Evolutionary conservation across 257 asterid genomes (phyloP).

Genomic region (Plantago elongata): DNA sequence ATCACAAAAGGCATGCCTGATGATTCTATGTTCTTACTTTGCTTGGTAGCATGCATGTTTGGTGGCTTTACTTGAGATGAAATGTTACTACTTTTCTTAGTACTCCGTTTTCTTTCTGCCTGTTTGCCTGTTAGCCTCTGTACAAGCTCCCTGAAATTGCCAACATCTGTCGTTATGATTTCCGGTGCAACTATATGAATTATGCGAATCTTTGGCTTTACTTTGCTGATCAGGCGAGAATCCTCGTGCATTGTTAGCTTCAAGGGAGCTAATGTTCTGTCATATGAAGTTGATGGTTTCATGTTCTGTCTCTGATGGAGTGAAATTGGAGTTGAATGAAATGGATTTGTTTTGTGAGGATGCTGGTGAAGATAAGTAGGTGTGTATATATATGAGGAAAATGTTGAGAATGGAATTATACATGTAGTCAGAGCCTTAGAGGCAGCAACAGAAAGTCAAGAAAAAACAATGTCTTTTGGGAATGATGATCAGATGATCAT

Average conservation of each 20-base stretch:
- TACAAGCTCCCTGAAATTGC: conserved; percentile 62
- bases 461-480: conserved; percentile 45
- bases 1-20: conserved; percentile 19
- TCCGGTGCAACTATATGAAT: conserved; percentile 71
- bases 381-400: conserved; percentile 18
- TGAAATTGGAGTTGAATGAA: not conserved
- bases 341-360: conserved; percentile 8
- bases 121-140: conserved; percentile 80
- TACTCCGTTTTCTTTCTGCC: conserved; percentile 22
- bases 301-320: conserved; percentile 19
- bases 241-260: conserved; percentile 33
- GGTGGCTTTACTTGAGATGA: conserved; percentile 17
- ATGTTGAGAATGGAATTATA: conserved; percentile 4
- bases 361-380: conserved; percentile 19
- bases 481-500: conserved; percentile 38
- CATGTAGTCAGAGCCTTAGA: conserved; percentile 15
- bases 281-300: conserved; percentile 29
- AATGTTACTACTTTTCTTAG: conserved; percentile 7
- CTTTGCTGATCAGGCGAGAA: conserved; percentile 42
- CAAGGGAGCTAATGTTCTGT: conserved; percentile 25
- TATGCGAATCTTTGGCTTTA: conserved; percentile 72
- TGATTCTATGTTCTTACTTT: conserved; percentile 26
- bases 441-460: conserved; percentile 20
- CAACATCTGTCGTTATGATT: conserved; percentile 60
- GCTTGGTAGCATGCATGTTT: conserved; percentile 19